Evolutionary conservation across 257 asterid species (phyloP).

Genomic region (Asclepias syriaca): DNA sequence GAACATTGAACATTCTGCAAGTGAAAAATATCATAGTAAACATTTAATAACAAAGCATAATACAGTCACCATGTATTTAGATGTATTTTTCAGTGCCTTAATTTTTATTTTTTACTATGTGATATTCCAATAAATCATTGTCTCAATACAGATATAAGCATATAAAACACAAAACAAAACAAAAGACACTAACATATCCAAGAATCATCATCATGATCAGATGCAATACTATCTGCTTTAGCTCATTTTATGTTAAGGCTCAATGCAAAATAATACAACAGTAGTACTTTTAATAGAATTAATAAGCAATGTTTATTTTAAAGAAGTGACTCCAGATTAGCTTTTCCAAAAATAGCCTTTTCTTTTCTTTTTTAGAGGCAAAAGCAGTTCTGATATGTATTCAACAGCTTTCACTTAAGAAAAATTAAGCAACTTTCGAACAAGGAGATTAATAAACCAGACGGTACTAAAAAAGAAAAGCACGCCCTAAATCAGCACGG

Average conservation of each 20-base stretch:
- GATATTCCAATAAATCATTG: background rate
- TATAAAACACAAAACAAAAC: no score
- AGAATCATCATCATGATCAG: background rate
- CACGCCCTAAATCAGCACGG: background rate
- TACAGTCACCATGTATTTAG: background rate
- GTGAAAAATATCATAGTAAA: background rate
- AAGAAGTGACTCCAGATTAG: no score
- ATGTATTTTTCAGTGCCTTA: background rate
- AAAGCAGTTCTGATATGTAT: no score
- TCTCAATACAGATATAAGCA: background rate
- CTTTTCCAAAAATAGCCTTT: no score
- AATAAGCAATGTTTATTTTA: no score
- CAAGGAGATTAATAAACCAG: background rate
- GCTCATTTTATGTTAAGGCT: background rate
- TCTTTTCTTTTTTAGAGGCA: no score
- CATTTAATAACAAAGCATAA: background rate
- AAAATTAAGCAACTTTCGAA: no score
- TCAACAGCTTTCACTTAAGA: no score
- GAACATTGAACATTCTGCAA: background rate
- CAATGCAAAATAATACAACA: background rate
- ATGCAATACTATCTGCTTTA: background rate
- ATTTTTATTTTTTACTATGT: background rate
- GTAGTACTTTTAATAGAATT: no score
- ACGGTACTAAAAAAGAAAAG: background rate
- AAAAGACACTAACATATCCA: background rate